phyloP scores from a whole-genome alignment of 2,329 filamentous ascomycete species.

The Phoma sp. region DNA sequence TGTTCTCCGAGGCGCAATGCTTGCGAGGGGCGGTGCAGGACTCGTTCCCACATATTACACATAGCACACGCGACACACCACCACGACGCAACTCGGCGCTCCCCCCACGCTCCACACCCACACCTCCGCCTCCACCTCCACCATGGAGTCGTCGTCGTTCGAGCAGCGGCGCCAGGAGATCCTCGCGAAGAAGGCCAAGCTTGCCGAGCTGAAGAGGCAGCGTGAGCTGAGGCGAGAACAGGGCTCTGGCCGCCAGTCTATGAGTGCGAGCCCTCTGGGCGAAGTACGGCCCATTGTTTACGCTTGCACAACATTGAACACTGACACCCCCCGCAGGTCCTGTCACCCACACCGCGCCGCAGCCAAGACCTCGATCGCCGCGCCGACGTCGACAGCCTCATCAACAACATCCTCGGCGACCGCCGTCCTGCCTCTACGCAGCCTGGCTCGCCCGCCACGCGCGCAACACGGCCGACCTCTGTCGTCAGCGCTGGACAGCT shows the following conservation, averaged over 20 bases:
- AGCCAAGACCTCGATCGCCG: slow-evolving; percentile 68
- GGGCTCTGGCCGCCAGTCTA: slow-evolving; percentile 68
- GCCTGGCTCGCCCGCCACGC: slow-evolving; percentile 55
- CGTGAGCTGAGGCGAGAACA: slow-evolving; percentile 83
- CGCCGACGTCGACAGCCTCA: slow-evolving; percentile 77
- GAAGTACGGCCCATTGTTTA: slow-evolving; percentile 64
- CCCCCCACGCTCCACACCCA: slow-evolving; percentile 1
- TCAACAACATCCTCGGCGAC: slow-evolving; percentile 82
- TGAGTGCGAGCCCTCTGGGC: slow-evolving; percentile 65
- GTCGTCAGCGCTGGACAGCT: slow-evolving; percentile 82
- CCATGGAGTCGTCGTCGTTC: slow-evolving; percentile 63
- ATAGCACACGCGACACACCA: neutral
- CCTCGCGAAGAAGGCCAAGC: slow-evolving; percentile 93
- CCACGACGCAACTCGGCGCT: neutral
- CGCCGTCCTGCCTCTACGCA: slow-evolving; percentile 73
- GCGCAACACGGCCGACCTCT: slow-evolving; percentile 81
- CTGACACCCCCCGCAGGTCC: slow-evolving; percentile 58
- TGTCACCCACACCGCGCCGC: slow-evolving; percentile 73
- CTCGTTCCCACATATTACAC: neutral
- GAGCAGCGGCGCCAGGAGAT: slow-evolving; percentile 93
- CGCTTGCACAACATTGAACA: neutral
- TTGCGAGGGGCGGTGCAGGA: slow-evolving; percentile 15
- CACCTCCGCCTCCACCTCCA: slow-evolving; percentile 14
- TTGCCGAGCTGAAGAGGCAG: slow-evolving; percentile 93
- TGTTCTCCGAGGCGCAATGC: slow-evolving; percentile 3